phyloP scores from a whole-genome alignment of 225 moss, liverwort and hornwort species.

The Sphagnum tenellum region DNA sequence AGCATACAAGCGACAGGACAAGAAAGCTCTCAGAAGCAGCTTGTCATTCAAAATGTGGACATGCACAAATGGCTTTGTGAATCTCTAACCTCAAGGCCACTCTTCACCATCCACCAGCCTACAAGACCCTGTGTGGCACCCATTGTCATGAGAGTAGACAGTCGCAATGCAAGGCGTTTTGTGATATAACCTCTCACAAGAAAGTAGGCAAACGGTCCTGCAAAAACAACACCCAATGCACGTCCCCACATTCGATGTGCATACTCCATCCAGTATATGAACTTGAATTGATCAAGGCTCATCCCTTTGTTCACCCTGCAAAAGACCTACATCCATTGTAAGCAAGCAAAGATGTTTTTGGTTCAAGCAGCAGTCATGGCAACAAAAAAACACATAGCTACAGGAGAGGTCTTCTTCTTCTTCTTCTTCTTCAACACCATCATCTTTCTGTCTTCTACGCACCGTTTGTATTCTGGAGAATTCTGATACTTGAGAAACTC shows the following conservation, averaged over 20 bases:
- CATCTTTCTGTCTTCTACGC: slow-evolving; percentile 3
- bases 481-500: slow-evolving; percentile 87
- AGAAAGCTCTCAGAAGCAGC: too few relatives aligned
- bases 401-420: neutral
- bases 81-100: slow-evolving; percentile 80
- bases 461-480: slow-evolving; percentile 82
- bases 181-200: slow-evolving; percentile 83
- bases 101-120: slow-evolving; percentile 99
- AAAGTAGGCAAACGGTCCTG: slow-evolving; percentile 94
- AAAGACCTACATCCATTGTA: too few relatives aligned
- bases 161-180: slow-evolving; percentile 62
- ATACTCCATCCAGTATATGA: slow-evolving; percentile 99
- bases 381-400: too few relatives aligned
- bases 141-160: slow-evolving; percentile 90
- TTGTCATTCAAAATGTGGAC: too few relatives aligned
- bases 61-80: neutral
- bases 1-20: too few relatives aligned
- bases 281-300: slow-evolving; percentile 82
- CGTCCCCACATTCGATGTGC: slow-evolving; percentile 91
- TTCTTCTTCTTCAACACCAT: neutral
- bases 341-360: too few relatives aligned
- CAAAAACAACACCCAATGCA: slow-evolving; percentile 83
- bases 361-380: too few relatives aligned
- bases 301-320: slow-evolving; percentile 89
- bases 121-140: slow-evolving; percentile 94